Conservation (phyloP, 371 early-diverging fungal species). For the Mucor mucedo region DNA sequence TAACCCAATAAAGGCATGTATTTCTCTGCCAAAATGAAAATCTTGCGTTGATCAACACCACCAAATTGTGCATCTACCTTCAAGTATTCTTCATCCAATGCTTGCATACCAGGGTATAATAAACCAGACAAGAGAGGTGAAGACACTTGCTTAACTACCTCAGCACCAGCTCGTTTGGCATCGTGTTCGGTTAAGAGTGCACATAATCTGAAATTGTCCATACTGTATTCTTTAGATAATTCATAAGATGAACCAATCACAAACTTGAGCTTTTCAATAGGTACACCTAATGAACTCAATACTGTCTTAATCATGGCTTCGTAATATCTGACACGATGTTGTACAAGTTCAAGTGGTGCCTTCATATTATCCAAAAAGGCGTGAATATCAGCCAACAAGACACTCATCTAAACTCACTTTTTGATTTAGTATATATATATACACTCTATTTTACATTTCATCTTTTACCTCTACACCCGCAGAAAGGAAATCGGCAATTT, state of each 20-base stretch:
- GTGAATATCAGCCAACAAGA: slow-evolving; percentile 98
- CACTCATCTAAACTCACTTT: slow-evolving; percentile 71
- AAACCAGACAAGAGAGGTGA: slow-evolving; percentile 94
- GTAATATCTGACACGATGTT: slow-evolving; percentile 94
- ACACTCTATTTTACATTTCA: neutral
- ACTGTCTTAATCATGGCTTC: slow-evolving; percentile 92
- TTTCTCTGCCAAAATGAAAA: slow-evolving; percentile 98
- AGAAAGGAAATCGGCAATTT: slow-evolving; percentile 97
- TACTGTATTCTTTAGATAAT: slow-evolving; percentile 85
- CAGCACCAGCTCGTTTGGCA: slow-evolving; percentile 99
- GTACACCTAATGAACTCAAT: slow-evolving; percentile 89
- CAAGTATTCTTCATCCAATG: slow-evolving; percentile 99
- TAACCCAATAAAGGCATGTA: slow-evolving; percentile 97
- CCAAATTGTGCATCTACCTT: slow-evolving; percentile 99
- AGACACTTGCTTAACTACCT: slow-evolving; percentile 99
- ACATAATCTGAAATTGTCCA: slow-evolving; percentile 94
- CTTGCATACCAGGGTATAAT: slow-evolving; percentile 99
- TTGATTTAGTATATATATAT: neutral
- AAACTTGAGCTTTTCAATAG: slow-evolving; percentile 92
- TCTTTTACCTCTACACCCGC: slow-evolving; percentile 77
- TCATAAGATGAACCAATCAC: slow-evolving; percentile 94
- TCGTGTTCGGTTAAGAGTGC: slow-evolving; percentile 94
- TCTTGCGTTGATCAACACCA: slow-evolving; percentile 99
- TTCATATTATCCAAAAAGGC: slow-evolving; percentile 99
- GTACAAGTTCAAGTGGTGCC: slow-evolving; percentile 94